Evolutionary conservation across 2,329 filamentous ascomycete genomes (phyloP), one percentile per base, ranked within the genome.

Genomic region (Epichloe amarillans): DNA sequence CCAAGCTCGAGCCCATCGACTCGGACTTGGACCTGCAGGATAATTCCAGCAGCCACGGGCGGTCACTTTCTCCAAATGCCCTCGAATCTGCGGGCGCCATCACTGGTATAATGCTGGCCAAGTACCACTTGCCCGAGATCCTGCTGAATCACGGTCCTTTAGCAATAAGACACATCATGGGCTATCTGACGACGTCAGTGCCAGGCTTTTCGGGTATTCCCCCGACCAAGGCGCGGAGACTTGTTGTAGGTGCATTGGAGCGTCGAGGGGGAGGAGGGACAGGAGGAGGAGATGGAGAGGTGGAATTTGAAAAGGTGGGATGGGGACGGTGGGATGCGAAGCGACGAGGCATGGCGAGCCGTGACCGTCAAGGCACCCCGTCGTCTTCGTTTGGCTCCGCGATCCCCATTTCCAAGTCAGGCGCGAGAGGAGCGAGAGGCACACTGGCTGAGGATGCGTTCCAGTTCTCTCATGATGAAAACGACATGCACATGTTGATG

Each of bases 301-400:
- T 93, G 60, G 77, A 84, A 63, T 97, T 95, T 64, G 86, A 94
- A 67, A 97, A 97, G 74, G 88, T 96, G 53, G 91, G 91, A 62
- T 97, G 91, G 91, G 93, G 93, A 53, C 82, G 89, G 57, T 98
- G 91, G 91, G 86, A 94, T 67, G 93, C 90, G 54, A 82, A 82
- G 63, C 76, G 80, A 64, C 81, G 81, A 60, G 86, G 83, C 50
- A 79, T 86, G 54, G 71, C 76, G 42, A 60, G 71, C 54, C 72
- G 74, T 55, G 64, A 71, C 53, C 72, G 65, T 64, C 71, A 60
- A 58, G 62, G 65, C 63, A 64, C 66, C 61, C 66, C 66, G 57
- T 61, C 64, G 50, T 66, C 67, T 35, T 69, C 68, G 26, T 73
- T 72, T 58, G 66, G 70, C 45, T 64, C 70, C 30, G 75, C 73